These are phyloP conservation scores for Fusarium longipes DNA, from an alignment of 2,329 filamentous ascomycete species.

Conservation along the genomic window DNA sequence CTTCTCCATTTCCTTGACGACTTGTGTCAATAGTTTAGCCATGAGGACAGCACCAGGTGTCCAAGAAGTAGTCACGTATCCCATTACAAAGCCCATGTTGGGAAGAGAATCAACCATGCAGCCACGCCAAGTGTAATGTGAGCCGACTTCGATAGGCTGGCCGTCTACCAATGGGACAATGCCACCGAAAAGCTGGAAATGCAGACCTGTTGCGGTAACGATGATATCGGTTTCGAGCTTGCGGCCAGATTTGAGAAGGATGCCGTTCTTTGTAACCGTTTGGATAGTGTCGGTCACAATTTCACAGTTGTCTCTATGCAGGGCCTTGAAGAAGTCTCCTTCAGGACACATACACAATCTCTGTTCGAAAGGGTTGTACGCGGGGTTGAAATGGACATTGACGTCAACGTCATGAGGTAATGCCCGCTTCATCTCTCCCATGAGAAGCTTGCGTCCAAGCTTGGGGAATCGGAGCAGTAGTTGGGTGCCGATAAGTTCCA, in stretches of 20 bases:
- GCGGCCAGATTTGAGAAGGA: slow-evolving; percentile 60
- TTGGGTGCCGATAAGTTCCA: slow-evolving; percentile 57
- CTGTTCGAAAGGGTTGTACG: slow-evolving; percentile 77
- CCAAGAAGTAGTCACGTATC: slow-evolving; percentile 75
- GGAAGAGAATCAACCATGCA: slow-evolving; percentile 75
- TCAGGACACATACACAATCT: slow-evolving; percentile 75
- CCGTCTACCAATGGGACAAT: slow-evolving; percentile 66
- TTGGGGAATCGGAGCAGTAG: slow-evolving; percentile 45
- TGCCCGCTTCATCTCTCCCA: slow-evolving; percentile 55
- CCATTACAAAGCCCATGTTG: slow-evolving; percentile 70
- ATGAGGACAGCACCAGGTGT: slow-evolving; percentile 71
- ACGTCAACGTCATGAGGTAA: slow-evolving; percentile 66
- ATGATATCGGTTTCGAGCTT: slow-evolving; percentile 73
- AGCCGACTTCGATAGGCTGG: slow-evolving; percentile 56
- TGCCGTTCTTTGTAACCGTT: slow-evolving; percentile 60
- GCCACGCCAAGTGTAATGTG: slow-evolving; percentile 71
- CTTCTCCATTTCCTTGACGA: slow-evolving; percentile 65
- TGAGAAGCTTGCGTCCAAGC: slow-evolving; percentile 51
- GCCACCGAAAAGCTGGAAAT: slow-evolving; percentile 67
- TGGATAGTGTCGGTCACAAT: slow-evolving; percentile 66
- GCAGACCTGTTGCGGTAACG: slow-evolving; percentile 75
- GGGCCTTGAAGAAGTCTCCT: slow-evolving; percentile 66
- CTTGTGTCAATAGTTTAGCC: slow-evolving; percentile 59
- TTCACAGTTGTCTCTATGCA: slow-evolving; percentile 58
- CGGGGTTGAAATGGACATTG: slow-evolving; percentile 72